Conservation (phyloP, 2,329 filamentous ascomycete species). For the Didymella keratinophila region DNA sequence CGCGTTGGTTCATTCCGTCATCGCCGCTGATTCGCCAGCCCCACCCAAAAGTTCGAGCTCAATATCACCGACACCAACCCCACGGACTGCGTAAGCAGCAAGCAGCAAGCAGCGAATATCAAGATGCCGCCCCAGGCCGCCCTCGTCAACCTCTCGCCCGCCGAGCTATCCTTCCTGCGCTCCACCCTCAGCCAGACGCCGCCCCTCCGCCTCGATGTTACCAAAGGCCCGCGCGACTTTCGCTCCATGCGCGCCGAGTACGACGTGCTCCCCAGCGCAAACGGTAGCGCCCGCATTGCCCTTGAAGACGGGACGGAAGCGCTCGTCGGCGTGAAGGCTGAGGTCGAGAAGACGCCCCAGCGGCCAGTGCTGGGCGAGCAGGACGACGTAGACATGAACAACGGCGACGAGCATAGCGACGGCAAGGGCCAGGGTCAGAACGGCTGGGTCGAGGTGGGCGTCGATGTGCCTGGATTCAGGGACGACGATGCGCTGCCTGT, state of each 20-base stretch:
- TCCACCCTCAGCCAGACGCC: slow-evolving; percentile 80
- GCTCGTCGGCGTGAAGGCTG: slow-evolving; percentile 93
- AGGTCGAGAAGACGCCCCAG: slow-evolving; percentile 77
- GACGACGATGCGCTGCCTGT: slow-evolving; percentile 92
- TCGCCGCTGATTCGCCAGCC: slow-evolving; percentile 34
- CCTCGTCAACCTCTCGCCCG: slow-evolving; percentile 81
- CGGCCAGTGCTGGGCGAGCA: slow-evolving; percentile 33
- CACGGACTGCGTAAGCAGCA: neutral
- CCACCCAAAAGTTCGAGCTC: slow-evolving; percentile 21
- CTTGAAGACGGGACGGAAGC: slow-evolving; percentile 96
- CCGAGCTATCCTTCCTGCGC: slow-evolving; percentile 95
- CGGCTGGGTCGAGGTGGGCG: slow-evolving; percentile 85
- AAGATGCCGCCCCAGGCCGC: slow-evolving; percentile 45
- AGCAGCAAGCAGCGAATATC: neutral
- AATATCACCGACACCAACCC: slow-evolving; percentile 13
- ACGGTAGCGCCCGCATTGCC: slow-evolving; percentile 91
- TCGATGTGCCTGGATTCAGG: slow-evolving; percentile 88
- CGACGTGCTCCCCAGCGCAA: slow-evolving; percentile 85
- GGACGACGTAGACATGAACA: slow-evolving; percentile 49
- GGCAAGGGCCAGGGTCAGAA: slow-evolving; percentile 60
- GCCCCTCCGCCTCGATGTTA: slow-evolving; percentile 82
- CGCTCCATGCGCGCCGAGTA: slow-evolving; percentile 90
- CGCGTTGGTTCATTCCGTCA: neutral
- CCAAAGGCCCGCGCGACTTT: slow-evolving; percentile 75
- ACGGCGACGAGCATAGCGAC: slow-evolving; percentile 39